Percentiles rank a stretch among this genome's conserved stretches.
Evolutionary conservation across 2,329 filamentous ascomycete species (phyloP).

Genomic region (Geosmithia putterillii): DNA sequence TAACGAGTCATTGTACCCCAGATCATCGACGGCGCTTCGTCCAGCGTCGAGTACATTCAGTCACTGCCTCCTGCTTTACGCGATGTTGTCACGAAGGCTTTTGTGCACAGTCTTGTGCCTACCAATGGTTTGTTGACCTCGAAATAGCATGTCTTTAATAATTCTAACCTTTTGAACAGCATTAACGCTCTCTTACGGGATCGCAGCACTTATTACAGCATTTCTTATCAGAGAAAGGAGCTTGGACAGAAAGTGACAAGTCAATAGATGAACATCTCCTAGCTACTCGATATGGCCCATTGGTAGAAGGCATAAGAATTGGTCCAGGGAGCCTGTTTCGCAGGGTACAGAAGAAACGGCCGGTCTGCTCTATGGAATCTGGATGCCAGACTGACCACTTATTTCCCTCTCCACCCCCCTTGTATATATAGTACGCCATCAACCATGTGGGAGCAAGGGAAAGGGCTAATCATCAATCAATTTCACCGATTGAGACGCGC

Average conservation of each 20-base stretch:
- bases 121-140: background rate
- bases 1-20: background rate
- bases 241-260: background rate
- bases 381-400: too few species aligned
- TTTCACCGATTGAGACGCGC: too few species aligned
- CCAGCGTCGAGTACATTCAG: background rate
- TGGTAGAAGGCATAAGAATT: too few species aligned
- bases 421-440: too few species aligned
- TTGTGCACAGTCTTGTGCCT: background rate
- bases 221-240: background rate
- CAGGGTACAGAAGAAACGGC: too few species aligned
- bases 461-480: too few species aligned
- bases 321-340: too few species aligned
- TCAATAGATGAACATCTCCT: too few species aligned
- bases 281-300: background rate
- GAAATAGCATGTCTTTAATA: background rate
- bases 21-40: background rate
- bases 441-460: too few species aligned
- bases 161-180: background rate
- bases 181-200: background rate
- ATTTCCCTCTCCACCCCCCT: too few species aligned
- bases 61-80: background rate
- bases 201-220: background rate
- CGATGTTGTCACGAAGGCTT: background rate
- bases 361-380: too few species aligned